phyloP scores from a whole-genome alignment of 2,329 filamentous ascomycete genomes.

The Capronia coronata region DNA sequence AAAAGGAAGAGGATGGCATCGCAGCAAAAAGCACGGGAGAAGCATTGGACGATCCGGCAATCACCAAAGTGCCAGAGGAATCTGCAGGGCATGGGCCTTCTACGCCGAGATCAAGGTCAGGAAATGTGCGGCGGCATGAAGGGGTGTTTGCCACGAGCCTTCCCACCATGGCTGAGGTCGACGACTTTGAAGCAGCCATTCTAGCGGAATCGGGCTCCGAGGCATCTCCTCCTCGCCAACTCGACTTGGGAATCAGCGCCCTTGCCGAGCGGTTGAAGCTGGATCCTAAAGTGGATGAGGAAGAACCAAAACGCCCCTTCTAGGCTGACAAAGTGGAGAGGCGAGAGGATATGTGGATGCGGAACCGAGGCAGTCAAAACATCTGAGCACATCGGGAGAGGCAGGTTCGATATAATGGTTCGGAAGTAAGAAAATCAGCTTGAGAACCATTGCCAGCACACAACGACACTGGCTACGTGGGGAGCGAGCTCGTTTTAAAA shows the following conservation, averaged over 20 bases:
- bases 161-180: slow-evolving; percentile 4
- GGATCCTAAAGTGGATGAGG: slow-evolving; percentile 8
- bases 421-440: not conserved
- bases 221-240: slow-evolving; percentile 3
- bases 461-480: not conserved
- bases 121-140: not conserved
- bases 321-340: not conserved
- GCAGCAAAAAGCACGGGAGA: not conserved
- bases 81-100: not conserved
- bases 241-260: slow-evolving; percentile 5
- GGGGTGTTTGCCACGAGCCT: not conserved
- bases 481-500: not conserved
- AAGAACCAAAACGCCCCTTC: slow-evolving; percentile 4
- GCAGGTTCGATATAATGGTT: not conserved
- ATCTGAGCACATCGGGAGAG: not conserved
- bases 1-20: not conserved
- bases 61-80: not conserved
- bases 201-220: slow-evolving; percentile 10
- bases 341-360: not conserved
- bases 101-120: not conserved
- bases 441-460: not conserved
- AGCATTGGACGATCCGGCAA: not conserved
- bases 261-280: slow-evolving; percentile 10
- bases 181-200: slow-evolving; percentile 15
- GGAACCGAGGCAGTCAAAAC: not conserved